Evolutionary conservation across 768 basidiomycete genomes (phyloP).

Genomic region (Thelephora ganbajun): DNA sequence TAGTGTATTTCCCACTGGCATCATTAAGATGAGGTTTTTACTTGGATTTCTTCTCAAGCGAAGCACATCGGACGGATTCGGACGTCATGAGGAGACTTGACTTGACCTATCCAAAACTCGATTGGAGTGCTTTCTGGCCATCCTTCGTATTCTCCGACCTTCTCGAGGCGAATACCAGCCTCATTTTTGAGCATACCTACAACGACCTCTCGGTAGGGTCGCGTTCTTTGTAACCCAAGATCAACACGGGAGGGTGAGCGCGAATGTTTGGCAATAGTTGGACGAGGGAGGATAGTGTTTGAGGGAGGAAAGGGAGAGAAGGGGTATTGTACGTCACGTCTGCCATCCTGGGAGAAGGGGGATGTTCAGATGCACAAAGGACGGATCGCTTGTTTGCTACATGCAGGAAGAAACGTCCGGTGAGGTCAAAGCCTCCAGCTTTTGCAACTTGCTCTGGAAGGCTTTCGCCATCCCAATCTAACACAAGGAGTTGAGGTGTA

Average conservation of each 20-base stretch:
- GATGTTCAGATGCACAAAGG: background rate
- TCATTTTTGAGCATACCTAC: conserved; percentile 47
- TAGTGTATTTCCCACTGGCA: too few species aligned
- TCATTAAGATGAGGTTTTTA: too few species aligned
- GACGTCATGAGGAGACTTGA: too few species aligned
- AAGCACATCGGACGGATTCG: too few species aligned
- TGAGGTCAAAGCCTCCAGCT: conserved; percentile 35
- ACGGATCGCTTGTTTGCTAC: background rate
- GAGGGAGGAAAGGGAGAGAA: conserved; percentile 64
- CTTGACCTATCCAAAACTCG: conserved; percentile 65
- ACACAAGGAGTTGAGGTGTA: conserved; percentile 18
- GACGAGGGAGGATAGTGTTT: conserved; percentile 46
- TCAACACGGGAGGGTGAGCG: conserved; percentile 28
- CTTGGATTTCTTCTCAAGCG: too few species aligned
- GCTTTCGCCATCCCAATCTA: too few species aligned
- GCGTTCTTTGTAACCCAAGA: conserved; percentile 82
- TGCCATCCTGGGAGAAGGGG: conserved; percentile 41
- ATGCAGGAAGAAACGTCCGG: conserved; percentile 33
- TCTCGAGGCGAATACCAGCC: too few species aligned
- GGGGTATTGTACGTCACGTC: too few species aligned
- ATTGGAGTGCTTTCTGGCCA: conserved; percentile 48
- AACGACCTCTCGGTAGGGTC: conserved; percentile 61
- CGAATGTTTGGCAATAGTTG: conserved; percentile 5
- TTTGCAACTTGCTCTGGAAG: too few species aligned
- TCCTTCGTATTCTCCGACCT: conserved; percentile 38